phyloP scores from a whole-genome alignment of 495 filamentous ascomycete species.

The Trichoderma parareesei region DNA sequence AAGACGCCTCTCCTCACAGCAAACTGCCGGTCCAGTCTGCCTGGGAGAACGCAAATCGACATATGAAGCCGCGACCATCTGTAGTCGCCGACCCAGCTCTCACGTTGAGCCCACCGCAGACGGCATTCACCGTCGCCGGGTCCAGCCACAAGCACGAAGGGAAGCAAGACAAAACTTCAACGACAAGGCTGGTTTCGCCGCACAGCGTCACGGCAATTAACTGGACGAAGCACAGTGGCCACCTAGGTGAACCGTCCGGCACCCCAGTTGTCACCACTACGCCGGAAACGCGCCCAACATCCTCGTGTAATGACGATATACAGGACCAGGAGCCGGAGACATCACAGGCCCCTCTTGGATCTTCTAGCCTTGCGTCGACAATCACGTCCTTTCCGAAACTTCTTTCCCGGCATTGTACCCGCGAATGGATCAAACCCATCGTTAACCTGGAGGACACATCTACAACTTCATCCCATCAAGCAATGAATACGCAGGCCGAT shows the following conservation, averaged over 20 bases:
- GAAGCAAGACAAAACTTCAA: background rate
- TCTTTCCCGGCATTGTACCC: background rate
- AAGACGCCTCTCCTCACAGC: background rate
- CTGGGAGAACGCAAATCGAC: background rate
- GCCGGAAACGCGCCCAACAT: background rate
- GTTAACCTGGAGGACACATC: background rate
- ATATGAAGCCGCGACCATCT: background rate
- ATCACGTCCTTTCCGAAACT: slow-evolving; percentile 8
- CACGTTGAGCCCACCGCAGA: background rate
- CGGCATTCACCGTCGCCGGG: background rate
- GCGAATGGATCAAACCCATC: slow-evolving; percentile 3
- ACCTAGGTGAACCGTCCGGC: background rate
- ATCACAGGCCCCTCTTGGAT: background rate
- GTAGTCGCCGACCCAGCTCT: background rate
- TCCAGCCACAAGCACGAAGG: background rate
- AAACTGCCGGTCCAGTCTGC: background rate
- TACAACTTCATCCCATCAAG: background rate
- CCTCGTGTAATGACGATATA: background rate
- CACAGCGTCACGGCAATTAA: background rate
- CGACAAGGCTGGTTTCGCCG: background rate
- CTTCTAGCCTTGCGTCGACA: background rate
- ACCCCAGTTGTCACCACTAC: background rate
- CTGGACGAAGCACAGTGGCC: background rate
- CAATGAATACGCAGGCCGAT: background rate
- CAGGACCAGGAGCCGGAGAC: background rate